Percentiles rank a stretch among this genome's conserved stretches.
Evolutionary conservation across 176 grass and related monocot species (phyloP).

Genomic region (Oryza australiensis): DNA sequence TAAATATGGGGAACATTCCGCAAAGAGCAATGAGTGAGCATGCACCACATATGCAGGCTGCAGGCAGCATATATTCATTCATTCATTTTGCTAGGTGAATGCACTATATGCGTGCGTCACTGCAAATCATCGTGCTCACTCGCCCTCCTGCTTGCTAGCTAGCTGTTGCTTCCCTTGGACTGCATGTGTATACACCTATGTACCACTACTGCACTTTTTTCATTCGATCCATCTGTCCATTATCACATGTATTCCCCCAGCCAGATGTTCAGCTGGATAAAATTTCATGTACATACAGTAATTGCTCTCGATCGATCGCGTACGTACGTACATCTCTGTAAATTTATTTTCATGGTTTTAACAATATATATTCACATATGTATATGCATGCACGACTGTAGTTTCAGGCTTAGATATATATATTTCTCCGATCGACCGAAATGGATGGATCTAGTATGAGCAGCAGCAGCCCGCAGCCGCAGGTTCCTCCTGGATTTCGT

Average conservation of each 20-base stretch:
- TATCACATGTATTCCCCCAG: slow-evolving; percentile 40
- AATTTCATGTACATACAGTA: too few relatives aligned
- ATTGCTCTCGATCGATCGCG: too few relatives aligned
- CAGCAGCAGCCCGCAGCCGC: slow-evolving; percentile 47
- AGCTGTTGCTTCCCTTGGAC: slow-evolving; percentile 1
- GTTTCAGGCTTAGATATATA: not conserved
- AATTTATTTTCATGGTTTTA: too few relatives aligned
- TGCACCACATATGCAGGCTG: slow-evolving; percentile 12
- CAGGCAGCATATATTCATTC: not conserved
- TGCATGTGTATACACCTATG: not conserved
- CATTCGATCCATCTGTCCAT: slow-evolving; percentile 26
- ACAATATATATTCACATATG: not conserved
- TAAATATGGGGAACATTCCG: slow-evolving; percentile 45
- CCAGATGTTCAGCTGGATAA: not conserved
- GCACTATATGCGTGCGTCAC: slow-evolving; percentile 48
- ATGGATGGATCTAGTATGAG: not conserved
- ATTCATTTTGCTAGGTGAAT: not conserved
- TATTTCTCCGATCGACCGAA: not conserved
- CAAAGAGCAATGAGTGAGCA: slow-evolving; percentile 48
- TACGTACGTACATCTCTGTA: too few relatives aligned
- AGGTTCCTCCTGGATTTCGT: slow-evolving; percentile 86
- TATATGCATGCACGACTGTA: not conserved
- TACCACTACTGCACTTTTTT: slow-evolving; percentile 27
- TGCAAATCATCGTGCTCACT: slow-evolving; percentile 44
- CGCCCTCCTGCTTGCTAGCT: not conserved